Evolutionary conservation across 441 rosid species (phyloP).

Genomic region (Arabidopsis lyrata): DNA sequence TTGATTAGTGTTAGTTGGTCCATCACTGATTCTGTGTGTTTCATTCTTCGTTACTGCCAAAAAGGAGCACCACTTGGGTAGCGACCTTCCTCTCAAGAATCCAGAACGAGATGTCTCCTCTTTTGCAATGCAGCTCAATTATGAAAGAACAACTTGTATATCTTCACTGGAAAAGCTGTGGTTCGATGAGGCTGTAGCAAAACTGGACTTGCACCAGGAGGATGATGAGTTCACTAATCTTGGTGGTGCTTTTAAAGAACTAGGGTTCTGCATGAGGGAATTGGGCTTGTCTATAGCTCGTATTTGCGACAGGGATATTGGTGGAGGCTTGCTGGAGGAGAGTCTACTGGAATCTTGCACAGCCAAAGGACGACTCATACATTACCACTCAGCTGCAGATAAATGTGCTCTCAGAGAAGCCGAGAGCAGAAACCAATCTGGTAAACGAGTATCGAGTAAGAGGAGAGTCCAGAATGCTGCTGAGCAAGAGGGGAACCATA

Average conservation of each 20-base stretch:
- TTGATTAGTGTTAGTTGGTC: conserved; percentile 15
- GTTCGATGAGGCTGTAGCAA: conserved; percentile 18
- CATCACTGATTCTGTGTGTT: conserved; percentile 6
- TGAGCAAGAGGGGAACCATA: conserved; percentile 29
- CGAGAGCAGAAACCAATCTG: conserved; percentile 44
- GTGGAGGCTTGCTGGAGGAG: conserved; percentile 70
- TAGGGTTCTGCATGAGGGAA: conserved; percentile 84
- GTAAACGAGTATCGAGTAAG: conserved; percentile 34
- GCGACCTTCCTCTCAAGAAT: conserved; percentile 84
- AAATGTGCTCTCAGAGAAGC: conserved; percentile 49
- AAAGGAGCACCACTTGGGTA: conserved; percentile 84
- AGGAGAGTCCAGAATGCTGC: conserved; percentile 27
- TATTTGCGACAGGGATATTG: conserved; percentile 73
- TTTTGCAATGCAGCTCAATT: conserved; percentile 75
- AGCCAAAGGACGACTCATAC: conserved; percentile 88
- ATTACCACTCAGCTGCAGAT: conserved; percentile 78
- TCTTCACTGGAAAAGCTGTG: conserved; percentile 32
- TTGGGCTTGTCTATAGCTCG: conserved; percentile 72
- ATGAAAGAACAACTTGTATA: conserved; percentile 47
- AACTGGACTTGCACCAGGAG: conserved; percentile 6
- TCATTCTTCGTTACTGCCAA: neutral
- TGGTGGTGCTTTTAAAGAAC: conserved; percentile 56
- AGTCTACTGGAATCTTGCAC: conserved; percentile 73
- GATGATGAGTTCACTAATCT: conserved; percentile 57
- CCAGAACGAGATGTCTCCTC: conserved; percentile 84